Base-by-base conservation (phyloP, 441 rosid species). In the Adansonia gregorii region DNA sequence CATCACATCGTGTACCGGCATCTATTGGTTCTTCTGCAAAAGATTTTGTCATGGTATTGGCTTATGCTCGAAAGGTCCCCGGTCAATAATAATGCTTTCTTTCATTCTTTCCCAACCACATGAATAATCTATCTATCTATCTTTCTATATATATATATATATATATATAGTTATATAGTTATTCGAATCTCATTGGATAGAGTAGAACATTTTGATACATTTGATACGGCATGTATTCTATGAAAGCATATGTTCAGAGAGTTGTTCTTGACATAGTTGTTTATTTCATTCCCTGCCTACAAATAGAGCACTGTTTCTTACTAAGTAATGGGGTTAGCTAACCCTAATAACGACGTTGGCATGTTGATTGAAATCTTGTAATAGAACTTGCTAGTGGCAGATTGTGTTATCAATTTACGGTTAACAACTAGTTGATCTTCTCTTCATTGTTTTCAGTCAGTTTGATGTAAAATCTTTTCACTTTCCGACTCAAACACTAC, bases 31-130 rank as follows among this genome's bases (percentile, higher is more conserved):
- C 93, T 17, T 89, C 94, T 8, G 98, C 98, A 2, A 92, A 93
- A 83, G 98, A 95, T 15, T 95, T 86, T 76, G 89, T 95, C 35
- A 93, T 95, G 98, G 96, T 91, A 79, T 85, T 95, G 71, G 88
- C 81, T n/a, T 95, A 93, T 76, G 88, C 89, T 72, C 88, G 94
- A 66, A 93, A 86, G 85, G 77, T 75, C 73, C 85, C 86, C 3
- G 80, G 78, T 54, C 75, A 75, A 39, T 78, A 74, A 73, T 41
- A 48, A 73, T 58, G 24, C 56, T 45, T 51, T 64, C 22, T 75
- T 35, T 73, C 73, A 31, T 20, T 79, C 73, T 73, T 58, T 68
- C 22, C 14, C 20, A 9, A 5, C 11, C 54, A 73, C n/a, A n/a
- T n/a, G 71, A 31, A 31, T 7, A 73, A 81, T 75, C 58, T 52